Evolutionary conservation across 176 grass and related monocot genomes (phyloP).

Genomic region (Echinochloa phyllopogon): DNA sequence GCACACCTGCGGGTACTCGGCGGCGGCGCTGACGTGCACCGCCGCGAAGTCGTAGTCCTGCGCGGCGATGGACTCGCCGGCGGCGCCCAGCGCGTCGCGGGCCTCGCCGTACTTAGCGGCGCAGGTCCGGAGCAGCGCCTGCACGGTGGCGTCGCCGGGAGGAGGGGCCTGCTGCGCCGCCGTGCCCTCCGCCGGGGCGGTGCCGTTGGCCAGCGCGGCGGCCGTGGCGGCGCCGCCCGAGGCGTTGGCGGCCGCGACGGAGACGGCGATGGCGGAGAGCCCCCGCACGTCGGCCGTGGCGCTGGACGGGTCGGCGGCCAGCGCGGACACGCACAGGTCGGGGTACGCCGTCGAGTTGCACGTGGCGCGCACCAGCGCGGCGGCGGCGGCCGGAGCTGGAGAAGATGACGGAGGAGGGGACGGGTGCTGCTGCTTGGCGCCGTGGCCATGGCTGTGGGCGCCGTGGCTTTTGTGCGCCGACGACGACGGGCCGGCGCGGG

Average conservation of each 20-base stretch:
- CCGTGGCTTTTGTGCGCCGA: slow-evolving; percentile 11
- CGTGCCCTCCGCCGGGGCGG: background rate
- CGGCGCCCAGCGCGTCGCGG: slow-evolving; percentile 54
- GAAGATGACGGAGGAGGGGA: background rate
- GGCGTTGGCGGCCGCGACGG: slow-evolving; percentile 60
- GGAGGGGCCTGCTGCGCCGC: background rate
- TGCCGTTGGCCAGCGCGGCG: slow-evolving; percentile 40
- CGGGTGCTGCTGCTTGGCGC: background rate
- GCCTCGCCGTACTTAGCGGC: slow-evolving; percentile 65
- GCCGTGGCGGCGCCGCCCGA: slow-evolving; percentile 58
- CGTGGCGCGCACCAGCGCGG: slow-evolving; percentile 58
- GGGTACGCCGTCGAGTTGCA: slow-evolving; percentile 86
- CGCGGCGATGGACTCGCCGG: slow-evolving; percentile 48
- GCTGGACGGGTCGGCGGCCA: slow-evolving; percentile 68
- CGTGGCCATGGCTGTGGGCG: slow-evolving; percentile 25
- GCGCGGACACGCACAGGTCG: slow-evolving; percentile 73
- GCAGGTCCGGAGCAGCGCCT: slow-evolving; percentile 59
- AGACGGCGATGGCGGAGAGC: slow-evolving; percentile 71
- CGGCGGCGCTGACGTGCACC: slow-evolving; percentile 78
- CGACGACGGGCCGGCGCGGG: background rate
- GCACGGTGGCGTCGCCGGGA: slow-evolving; percentile 28
- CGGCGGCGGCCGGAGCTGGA: background rate
- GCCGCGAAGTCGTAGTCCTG: slow-evolving; percentile 77
- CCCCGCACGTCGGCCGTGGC: slow-evolving; percentile 65
- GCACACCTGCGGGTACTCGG: slow-evolving; percentile 83